Conservation (phyloP, 2,329 filamentous ascomycete species). For the Colletotrichum destructivum region DNA sequence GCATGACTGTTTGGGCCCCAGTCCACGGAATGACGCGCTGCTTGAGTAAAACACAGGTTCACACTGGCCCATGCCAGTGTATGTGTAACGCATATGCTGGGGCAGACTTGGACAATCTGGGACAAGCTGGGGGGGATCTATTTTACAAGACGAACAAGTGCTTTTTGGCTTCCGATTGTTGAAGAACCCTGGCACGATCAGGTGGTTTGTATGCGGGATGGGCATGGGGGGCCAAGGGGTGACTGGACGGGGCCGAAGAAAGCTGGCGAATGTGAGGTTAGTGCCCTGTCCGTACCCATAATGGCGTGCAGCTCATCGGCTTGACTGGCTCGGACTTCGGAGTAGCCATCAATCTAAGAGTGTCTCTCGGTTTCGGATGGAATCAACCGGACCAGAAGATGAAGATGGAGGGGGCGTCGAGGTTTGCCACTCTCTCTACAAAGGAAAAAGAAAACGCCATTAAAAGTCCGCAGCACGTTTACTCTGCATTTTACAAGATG, state of each 20-base stretch:
- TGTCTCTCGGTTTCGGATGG: too few species aligned
- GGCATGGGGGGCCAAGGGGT: not conserved
- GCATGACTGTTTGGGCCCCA: not conserved
- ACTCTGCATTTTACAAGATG: too few species aligned
- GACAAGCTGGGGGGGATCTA: not conserved
- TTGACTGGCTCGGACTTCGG: not conserved
- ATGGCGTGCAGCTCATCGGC: not conserved
- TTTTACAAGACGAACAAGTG: not conserved
- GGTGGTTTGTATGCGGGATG: not conserved
- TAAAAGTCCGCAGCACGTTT: too few species aligned
- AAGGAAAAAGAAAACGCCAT: too few species aligned
- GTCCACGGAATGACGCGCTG: not conserved
- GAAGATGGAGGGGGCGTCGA: too few species aligned
- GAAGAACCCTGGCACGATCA: not conserved
- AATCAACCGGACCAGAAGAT: too few species aligned
- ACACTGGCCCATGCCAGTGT: not conserved
- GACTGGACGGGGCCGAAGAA: not conserved
- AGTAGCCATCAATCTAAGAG: too few species aligned
- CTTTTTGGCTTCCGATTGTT: not conserved
- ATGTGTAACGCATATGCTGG: too few species aligned
- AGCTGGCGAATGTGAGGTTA: not conserved
- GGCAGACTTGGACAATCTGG: too few species aligned
- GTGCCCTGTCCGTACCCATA: not conserved
- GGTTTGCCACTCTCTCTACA: too few species aligned
- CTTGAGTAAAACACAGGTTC: not conserved